Evolutionary conservation across 495 filamentous ascomycete genomes (phyloP).

Genomic region (Penicillium soppii): DNA sequence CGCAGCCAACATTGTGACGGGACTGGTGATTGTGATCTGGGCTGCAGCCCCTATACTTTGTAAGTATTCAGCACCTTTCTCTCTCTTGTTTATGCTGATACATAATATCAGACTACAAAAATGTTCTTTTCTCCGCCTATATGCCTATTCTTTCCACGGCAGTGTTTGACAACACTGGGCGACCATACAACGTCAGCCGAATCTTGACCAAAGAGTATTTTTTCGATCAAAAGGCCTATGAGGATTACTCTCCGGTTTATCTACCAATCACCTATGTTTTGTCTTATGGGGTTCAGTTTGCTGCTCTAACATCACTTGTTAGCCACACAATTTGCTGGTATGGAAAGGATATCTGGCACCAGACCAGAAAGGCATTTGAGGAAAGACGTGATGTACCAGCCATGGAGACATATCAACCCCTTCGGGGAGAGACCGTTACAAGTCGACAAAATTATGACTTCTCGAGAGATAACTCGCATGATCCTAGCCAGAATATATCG

Average conservation of each 20-base stretch:
- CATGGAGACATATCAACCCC: slow-evolving; percentile 23
- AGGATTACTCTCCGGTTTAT: slow-evolving; percentile 77
- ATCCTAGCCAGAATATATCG: slow-evolving; percentile 17
- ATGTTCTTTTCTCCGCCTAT: slow-evolving; percentile 72
- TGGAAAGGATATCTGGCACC: slow-evolving; percentile 31
- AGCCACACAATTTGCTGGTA: slow-evolving; percentile 29
- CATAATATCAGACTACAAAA: slow-evolving; percentile 58
- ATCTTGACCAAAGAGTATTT: slow-evolving; percentile 73
- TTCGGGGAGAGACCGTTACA: slow-evolving; percentile 9
- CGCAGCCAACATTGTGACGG: slow-evolving; percentile 80
- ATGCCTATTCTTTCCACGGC: slow-evolving; percentile 74
- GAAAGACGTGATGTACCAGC: slow-evolving; percentile 20
- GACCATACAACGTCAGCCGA: slow-evolving; percentile 73
- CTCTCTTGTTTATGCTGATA: not conserved
- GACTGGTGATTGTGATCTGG: slow-evolving; percentile 81
- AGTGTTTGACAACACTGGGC: slow-evolving; percentile 76
- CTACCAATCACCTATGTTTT: slow-evolving; percentile 81
- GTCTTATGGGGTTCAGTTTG: slow-evolving; percentile 81
- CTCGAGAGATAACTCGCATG: slow-evolving; percentile 15
- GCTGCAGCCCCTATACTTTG: slow-evolving; percentile 69
- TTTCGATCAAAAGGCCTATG: slow-evolving; percentile 72
- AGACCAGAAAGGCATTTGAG: slow-evolving; percentile 27
- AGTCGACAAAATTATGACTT: slow-evolving; percentile 11
- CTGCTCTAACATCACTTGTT: slow-evolving; percentile 62
- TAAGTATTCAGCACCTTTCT: slow-evolving; percentile 6